Evolutionary conservation across 805 yeast species (phyloP).

Genomic region (Starmera dryadoides): DNA sequence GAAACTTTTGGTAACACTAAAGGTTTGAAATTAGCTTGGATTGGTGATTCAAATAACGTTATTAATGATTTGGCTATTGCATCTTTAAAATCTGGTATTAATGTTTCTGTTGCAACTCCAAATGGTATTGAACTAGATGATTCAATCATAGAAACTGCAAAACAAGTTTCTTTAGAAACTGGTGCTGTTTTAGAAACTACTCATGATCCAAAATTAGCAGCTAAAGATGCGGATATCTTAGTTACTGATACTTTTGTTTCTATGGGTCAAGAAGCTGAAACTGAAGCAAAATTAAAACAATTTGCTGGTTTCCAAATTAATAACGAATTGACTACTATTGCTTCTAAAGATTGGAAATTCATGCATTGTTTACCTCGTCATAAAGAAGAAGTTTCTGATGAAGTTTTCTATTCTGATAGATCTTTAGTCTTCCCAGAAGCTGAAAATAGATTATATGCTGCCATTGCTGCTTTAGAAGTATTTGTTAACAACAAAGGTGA

Average conservation of each 20-base stretch:
- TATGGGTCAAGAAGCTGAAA: slow-evolving; percentile 94
- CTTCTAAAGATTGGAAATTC: slow-evolving; percentile 75
- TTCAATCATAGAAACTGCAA: slow-evolving; percentile 47
- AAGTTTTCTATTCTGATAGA: slow-evolving; percentile 76
- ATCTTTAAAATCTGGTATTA: slow-evolving; percentile 74
- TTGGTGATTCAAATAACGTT: slow-evolving; percentile 95
- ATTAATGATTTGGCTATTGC: slow-evolving; percentile 91
- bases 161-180: slow-evolving; percentile 40
- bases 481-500: slow-evolving; percentile 82
- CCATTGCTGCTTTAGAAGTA: slow-evolving; percentile 87
- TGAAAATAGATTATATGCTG: slow-evolving; percentile 93
- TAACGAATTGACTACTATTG: slow-evolving; percentile 47
- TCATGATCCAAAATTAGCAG: slow-evolving; percentile 71
- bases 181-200: slow-evolving; percentile 49
- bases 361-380: slow-evolving; percentile 99
- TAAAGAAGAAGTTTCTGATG: slow-evolving; percentile 89
- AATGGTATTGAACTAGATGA: slow-evolving; percentile 55
- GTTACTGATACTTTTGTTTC: slow-evolving; percentile 98
- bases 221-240: slow-evolving; percentile 66
- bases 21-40: slow-evolving; percentile 81
- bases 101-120: slow-evolving; percentile 82
- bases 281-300: slow-evolving; percentile 60
- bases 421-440: slow-evolving; percentile 93
- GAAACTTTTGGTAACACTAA: slow-evolving; percentile 53
- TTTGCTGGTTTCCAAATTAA: slow-evolving; percentile 86